Evolutionary conservation across 176 grass and related monocot genomes (phyloP).

Genomic region (Hsuehochloa calcarea): DNA sequence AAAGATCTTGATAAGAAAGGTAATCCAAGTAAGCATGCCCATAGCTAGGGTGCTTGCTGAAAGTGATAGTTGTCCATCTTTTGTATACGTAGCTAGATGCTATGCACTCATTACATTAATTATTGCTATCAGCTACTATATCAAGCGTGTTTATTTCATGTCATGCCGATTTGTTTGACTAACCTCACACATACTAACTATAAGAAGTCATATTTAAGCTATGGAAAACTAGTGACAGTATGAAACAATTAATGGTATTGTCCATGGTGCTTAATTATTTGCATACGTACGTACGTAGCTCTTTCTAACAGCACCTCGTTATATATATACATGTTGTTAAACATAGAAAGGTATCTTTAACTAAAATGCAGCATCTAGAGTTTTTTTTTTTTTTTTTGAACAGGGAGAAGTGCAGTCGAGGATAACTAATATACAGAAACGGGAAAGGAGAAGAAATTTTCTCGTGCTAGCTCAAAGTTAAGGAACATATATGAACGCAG

Average conservation of each 20-base stretch:
- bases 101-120: background rate
- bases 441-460: background rate
- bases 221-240: background rate
- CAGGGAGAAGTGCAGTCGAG: background rate
- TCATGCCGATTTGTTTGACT: constrained; percentile 14
- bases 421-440: background rate
- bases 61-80: constrained; percentile 30
- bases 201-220: background rate
- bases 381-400: background rate
- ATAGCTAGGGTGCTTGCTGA: constrained; percentile 16
- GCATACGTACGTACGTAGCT: background rate
- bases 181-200: background rate
- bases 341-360: too few relatives aligned
- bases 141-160: constrained; percentile 7
- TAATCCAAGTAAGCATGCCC: background rate
- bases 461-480: background rate
- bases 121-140: constrained; percentile 2
- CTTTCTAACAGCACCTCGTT: background rate
- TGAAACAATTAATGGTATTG: background rate
- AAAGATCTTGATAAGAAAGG: constrained; percentile 28
- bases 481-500: background rate
- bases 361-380: background rate
- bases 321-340: background rate
- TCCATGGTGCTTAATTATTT: background rate
- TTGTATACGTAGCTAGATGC: constrained; percentile 42